Base-by-base conservation (phyloP, 441 rosid species). In the Codiaeum variegatum region DNA sequence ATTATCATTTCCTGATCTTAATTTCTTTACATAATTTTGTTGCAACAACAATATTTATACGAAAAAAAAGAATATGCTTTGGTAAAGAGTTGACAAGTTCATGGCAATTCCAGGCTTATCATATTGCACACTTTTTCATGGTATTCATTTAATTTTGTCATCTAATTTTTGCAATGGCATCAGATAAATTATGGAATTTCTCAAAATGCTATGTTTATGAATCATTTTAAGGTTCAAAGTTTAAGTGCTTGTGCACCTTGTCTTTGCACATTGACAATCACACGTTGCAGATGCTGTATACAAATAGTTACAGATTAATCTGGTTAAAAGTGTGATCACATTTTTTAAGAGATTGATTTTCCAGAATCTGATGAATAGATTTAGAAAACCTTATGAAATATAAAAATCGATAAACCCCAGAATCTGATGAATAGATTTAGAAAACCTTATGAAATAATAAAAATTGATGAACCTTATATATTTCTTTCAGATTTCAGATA, bases 401-500 rank as follows among this genome's bases (percentile, higher is more conserved):
- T 28, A 63, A 32, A 47, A 66, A 32, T 26, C n/a, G 44, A 26
- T 36, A 28, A 29, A 34, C 19, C 19, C 28, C 31, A 40, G 11
- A 51, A 56, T 52, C 58, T 29, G 51, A 47, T 38, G 72, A 31
- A 46, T 65, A 63, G 32, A 34, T 26, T 68, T 18, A 44, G 66
- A 28, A 40, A n/a, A 58, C 2, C 38, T 74, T 31, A 9, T 67
- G 62, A 46, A 16, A 16, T 0, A 40, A n/a, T 28, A 63, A 32
- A 47, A 66, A 32, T 26, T 24, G 44, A 26, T 36, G 21, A 29
- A 34, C 19, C 19, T 32, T 36, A 52, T 69, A 1, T 77, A 42
- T 40, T 78, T 70, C 32, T 75, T 74, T 70, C 88, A 94, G 99
- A 81, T 95, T 95, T 88, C 99, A 92, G 86, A 88, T 75, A 88